Evolutionary conservation across 371 early-diverging fungal species (phyloP), one percentile per base, ranked within the genome.

Genomic region (Rhizopus stolonifer): DNA sequence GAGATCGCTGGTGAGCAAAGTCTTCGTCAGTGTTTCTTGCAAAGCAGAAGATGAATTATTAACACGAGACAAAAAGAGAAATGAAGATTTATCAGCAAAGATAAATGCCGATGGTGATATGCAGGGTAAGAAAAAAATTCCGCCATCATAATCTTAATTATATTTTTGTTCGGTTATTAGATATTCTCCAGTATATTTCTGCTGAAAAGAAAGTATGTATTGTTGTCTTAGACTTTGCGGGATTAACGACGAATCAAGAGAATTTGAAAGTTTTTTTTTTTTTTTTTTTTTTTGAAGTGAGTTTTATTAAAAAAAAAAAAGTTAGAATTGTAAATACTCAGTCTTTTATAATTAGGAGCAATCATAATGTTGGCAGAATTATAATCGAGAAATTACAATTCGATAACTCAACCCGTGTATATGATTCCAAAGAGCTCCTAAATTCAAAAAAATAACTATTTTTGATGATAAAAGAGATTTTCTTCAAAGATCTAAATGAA

Each of bases 191-290:
- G 23, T 57, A 57, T 32, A 57, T 57, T 51, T 18, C 31, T 49
- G 29, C 46, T 14, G 24, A 22, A 21, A n/a, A 45, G 36, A 19
- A 40, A 46, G 34, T 39, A 50, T 46, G 9, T 42, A 47, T 54
- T 58, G 52, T 57, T 32, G 45, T 26, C 47, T 32, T 60, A 52
- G 53, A 46, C 63, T 53, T 32, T 52, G 25, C 36, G 29, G 58
- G 39, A 51, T 64, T 72, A 64, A 66, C 66, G 7, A 60, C 65
- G 44, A 51, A 54, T 42, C 58, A 60, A 31, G 49, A 52, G 19
- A 44, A 45, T 54, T 45, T 55, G 63, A 31, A 44, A 52, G n/a
- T n/a, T n/a, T n/a, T n/a, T n/a, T n/a, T n/a, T n/a, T n/a, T n/a
- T n/a, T n/a, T n/a, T n/a, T n/a, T n/a, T 36, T 36, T 36, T 36